These are phyloP conservation scores for Domatiomyces catenatus DNA, from an alignment of 2,329 filamentous ascomycete species.

Conservation along the genomic window DNA sequence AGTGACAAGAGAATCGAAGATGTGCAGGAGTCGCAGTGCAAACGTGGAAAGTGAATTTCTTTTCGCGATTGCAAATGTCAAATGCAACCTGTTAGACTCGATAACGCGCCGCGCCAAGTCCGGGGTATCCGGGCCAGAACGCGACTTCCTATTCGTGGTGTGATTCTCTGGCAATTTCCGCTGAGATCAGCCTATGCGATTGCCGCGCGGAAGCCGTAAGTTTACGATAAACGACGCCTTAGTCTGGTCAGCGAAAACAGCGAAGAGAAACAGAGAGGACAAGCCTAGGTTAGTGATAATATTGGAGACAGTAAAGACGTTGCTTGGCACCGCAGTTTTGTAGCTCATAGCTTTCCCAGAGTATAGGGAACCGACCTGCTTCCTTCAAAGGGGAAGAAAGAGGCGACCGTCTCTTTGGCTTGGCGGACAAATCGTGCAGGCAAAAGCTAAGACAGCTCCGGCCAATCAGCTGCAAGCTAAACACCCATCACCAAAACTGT, in stretches of 20 bases:
- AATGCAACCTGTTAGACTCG: not conserved
- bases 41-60: not conserved
- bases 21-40: not conserved
- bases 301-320: not conserved
- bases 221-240: conserved; percentile 7
- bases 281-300: not conserved
- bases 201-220: conserved; percentile 13
- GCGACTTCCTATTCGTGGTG: conserved; percentile 9
- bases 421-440: not conserved
- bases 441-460: not conserved
- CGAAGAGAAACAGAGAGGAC: not conserved
- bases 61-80: not conserved
- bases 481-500: not conserved
- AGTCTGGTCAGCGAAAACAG: not conserved
- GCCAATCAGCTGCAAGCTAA: not conserved
- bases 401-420: not conserved
- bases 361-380: not conserved
- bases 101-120: conserved; percentile 3
- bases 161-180: conserved; percentile 12
- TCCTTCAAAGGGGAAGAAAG: not conserved
- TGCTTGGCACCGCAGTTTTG: too few species aligned
- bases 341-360: too few species aligned
- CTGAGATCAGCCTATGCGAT: conserved; percentile 7
- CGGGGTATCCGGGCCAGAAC: conserved; percentile 5
- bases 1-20: conserved; percentile 9